Evolutionary conservation across 1,284 basidiomycete species (phyloP).

Genomic region (Xanthoconium separans): DNA sequence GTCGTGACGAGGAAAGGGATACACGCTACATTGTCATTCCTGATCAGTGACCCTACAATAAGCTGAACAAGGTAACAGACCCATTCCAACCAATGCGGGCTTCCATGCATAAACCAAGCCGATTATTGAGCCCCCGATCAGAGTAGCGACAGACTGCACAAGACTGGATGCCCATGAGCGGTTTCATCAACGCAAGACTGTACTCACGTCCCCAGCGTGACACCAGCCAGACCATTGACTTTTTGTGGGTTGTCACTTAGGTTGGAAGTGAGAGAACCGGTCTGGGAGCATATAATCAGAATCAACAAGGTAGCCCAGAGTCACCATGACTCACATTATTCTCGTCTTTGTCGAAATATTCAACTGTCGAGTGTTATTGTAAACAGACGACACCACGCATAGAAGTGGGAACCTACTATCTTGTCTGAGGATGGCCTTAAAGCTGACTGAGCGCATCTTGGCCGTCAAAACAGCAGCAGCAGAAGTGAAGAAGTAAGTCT

Average conservation of each 20-base stretch:
- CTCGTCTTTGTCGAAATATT: slow-evolving; percentile 85
- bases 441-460: slow-evolving; percentile 67
- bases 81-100: slow-evolving; percentile 72
- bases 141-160: slow-evolving; percentile 74
- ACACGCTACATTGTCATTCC: slow-evolving; percentile 56
- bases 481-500: slow-evolving; percentile 68
- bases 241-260: slow-evolving; percentile 92
- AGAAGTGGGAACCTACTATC: slow-evolving; percentile 54
- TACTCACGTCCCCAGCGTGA: slow-evolving; percentile 77
- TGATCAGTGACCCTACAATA: slow-evolving; percentile 13
- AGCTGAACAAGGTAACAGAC: slow-evolving; percentile 37
- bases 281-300: slow-evolving; percentile 37
- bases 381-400: background rate
- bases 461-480: slow-evolving; percentile 68
- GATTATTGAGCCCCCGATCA: slow-evolving; percentile 74
- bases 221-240: slow-evolving; percentile 86
- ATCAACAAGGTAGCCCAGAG: background rate
- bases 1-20: slow-evolving; percentile 81
- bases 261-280: slow-evolving; percentile 79
- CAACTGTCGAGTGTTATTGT: slow-evolving; percentile 45
- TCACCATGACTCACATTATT: slow-evolving; percentile 54
- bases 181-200: background rate
- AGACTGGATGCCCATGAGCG: slow-evolving; percentile 47
- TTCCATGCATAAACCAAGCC: slow-evolving; percentile 84
- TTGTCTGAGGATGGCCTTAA: slow-evolving; percentile 79